Base-by-base conservation (phyloP, 768 basidiomycete species). In the Hypholoma sublateritium region DNA sequence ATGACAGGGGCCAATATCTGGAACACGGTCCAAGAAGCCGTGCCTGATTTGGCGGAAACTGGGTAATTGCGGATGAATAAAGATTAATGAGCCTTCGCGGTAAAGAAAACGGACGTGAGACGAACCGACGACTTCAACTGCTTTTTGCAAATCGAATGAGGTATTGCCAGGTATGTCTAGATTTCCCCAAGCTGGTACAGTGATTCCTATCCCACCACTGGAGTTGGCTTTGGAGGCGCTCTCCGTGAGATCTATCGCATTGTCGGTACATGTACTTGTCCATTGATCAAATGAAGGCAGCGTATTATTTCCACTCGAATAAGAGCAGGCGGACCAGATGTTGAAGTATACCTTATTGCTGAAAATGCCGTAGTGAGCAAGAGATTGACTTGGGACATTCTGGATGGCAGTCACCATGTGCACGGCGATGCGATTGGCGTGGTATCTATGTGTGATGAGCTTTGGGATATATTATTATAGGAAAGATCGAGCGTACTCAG, bases 291-390 rank as follows among this genome's bases (percentile, higher is more conserved):
- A 66, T 2, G 61, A 14, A 7, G 68, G 68, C n/a, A 69, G 55
- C n/a, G 65, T 62, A 35, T 63, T 61, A 32, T 62, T 66, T 19
- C 65, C 66, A 21, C 43, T 60, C n/a, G 65, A 58, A 50, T 66
- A 66, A n/a, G 60, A 58, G 34, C 68, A 69, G 25, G 68, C 66
- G 14, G 65, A 65, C 68, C 66, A 67, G 28, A 69, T 60, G 50
- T 69, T 69, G 60, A 69, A 69, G 54, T 62, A 69, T 8, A 71
- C 65, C 36, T 62, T 67, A 32, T 70, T 74, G 59, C 74, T 76
- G 44, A 32, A 56, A 42, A 50, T 42, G 28, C 24, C 1, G 11
- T 52, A 19, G 47, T 14, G 37, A 4, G 14, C 4, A 42, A 11
- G 28, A 32, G 28, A 32, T 32, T 32, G 28, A 25, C 19, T 21